Conservation (phyloP, 1,284 basidiomycete species). For the Tilletia horrida region DNA sequence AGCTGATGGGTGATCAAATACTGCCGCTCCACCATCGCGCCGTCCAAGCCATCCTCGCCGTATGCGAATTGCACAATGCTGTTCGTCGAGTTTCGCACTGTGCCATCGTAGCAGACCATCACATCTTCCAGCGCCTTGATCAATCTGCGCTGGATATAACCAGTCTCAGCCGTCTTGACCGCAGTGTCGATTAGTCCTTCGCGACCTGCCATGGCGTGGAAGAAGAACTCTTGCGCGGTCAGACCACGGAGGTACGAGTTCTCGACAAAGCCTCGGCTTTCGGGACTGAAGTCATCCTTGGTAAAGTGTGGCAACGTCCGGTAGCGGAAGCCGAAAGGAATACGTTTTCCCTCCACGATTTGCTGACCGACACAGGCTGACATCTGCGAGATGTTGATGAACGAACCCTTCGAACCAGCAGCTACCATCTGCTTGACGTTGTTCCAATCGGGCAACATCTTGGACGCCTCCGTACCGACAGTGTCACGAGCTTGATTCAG, state of each 20-base stretch:
- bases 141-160: conserved; percentile 95
- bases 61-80: conserved; percentile 88
- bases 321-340: conserved; percentile 97
- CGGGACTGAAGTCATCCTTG: conserved; percentile 97
- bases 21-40: conserved; percentile 94
- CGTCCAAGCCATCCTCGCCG: conserved; percentile 98
- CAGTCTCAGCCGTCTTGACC: conserved; percentile 98
- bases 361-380: conserved; percentile 99
- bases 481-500: conserved; percentile 94
- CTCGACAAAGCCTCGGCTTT: conserved; percentile 97
- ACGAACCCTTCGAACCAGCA: conserved; percentile 86
- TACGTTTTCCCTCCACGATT: conserved; percentile 94
- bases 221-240: conserved; percentile 98
- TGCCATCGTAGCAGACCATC: conserved; percentile 95
- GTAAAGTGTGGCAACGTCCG: conserved; percentile 94
- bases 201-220: conserved; percentile 99
- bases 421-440: conserved; percentile 99
- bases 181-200: conserved; percentile 99
- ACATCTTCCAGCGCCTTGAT: conserved; percentile 98
- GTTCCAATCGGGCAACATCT: conserved; percentile 95
- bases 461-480: conserved; percentile 91
- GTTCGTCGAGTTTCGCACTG: conserved; percentile 80
- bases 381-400: conserved; percentile 99
- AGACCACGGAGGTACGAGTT: conserved; percentile 98
- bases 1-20: conserved; percentile 82